Evolutionary conservation across 345 rosid species (phyloP).

Genomic region (Odontarrhena argentea): DNA sequence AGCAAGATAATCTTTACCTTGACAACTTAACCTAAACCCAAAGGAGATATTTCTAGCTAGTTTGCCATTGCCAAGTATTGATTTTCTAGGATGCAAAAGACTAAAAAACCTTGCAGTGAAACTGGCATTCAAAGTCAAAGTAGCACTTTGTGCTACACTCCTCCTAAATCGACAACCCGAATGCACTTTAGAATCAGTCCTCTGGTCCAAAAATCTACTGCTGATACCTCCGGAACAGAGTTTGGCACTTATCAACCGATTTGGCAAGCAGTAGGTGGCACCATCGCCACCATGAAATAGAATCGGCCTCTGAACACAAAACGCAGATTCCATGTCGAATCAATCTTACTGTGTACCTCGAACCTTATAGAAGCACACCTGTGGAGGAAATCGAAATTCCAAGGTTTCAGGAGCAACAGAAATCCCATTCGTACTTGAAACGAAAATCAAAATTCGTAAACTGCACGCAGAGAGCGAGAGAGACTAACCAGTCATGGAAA

Average conservation of each 20-base stretch:
- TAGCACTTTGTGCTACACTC: conserved; percentile 33
- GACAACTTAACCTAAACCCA: conserved; percentile 51
- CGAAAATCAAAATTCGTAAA: neutral
- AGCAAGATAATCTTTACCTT: conserved; percentile 63
- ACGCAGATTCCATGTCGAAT: conserved; percentile 60
- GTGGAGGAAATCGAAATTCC: conserved; percentile 24
- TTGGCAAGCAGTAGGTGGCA: conserved; percentile 36
- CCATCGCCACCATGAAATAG: conserved; percentile 43
- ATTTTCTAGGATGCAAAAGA: conserved; percentile 41
- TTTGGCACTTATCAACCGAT: conserved; percentile 40
- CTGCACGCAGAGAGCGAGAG: too few relatives aligned
- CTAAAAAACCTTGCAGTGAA: conserved; percentile 40
- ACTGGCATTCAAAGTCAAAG: conserved; percentile 41
- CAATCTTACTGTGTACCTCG: conserved; percentile 34
- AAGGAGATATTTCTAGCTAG: conserved; percentile 40
- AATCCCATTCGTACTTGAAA: neutral
- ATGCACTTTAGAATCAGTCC: conserved; percentile 35
- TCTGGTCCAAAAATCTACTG: conserved; percentile 39
- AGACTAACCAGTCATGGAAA: too few relatives aligned
- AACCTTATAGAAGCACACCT: conserved; percentile 50
- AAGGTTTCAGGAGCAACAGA: neutral
- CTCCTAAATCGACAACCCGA: conserved; percentile 40
- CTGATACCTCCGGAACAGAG: conserved; percentile 46
- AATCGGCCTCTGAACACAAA: conserved; percentile 52
- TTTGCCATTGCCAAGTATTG: conserved; percentile 35